Evolutionary conservation across 441 rosid species (phyloP), one percentile per base, ranked within the genome.

Genomic region (Erodium trifolium): DNA sequence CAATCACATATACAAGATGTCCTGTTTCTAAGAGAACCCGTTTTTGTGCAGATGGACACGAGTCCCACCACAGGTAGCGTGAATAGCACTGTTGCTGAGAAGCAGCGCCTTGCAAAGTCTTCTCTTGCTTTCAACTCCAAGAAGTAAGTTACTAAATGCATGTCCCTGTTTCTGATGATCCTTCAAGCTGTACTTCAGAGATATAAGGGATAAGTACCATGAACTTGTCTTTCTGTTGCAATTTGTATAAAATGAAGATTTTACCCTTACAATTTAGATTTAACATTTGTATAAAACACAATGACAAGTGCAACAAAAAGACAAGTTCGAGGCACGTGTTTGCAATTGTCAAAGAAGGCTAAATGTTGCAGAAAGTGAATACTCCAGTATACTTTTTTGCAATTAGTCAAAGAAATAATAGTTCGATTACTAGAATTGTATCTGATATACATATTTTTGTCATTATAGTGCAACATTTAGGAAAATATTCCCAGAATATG

Each of bases 1-100:
- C 1, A 43, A 37, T 63, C 10, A 11, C 67, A 68, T 43, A 43
- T 37, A 7, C 27, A 47, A 2, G 23, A 57, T 19, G 71, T 47
- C 35, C 62, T 62, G 66, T 72, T 57, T 51, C 57, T 41, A n/a
- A 3, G 4, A 59, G 17, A 68, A 45, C 27, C 73, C 19, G 69
- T 69, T 73, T 34, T 70, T 62, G 10, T 75, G 78, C 86, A 94
- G 98, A 87, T 90, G 96, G 99, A 94, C 79, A 87, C 55, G 76
- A 92, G 96, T 79, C 99, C 99, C 59, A 91, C 99, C 39, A 91
- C 97, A 0, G 99, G 99, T 75, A 91, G 97, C 67, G 96, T 94
- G 75, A 90, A 78, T 76, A 91, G 91, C 1, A 88, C 91, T 51
- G 79, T 68, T 67, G 86, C 79, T 63, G 97, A 90, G 85, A 91